phyloP scores from a whole-genome alignment of 1,139 yeast genomes.

The Geotrichum reessii region DNA sequence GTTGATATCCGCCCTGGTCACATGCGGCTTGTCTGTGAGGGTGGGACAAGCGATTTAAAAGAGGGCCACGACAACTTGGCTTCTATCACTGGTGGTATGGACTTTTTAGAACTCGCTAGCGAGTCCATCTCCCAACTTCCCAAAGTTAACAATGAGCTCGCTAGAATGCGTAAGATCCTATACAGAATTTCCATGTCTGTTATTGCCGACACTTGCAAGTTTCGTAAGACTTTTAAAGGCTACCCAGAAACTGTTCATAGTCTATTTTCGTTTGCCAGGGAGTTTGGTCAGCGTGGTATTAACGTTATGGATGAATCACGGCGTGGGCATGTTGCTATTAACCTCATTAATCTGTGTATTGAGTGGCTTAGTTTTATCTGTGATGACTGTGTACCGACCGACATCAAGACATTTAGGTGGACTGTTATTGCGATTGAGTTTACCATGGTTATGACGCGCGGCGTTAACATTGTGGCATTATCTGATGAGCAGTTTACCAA shows the following conservation, averaged over 20 bases:
- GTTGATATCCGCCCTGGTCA: conserved; percentile 58
- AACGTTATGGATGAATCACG: conserved; percentile 58
- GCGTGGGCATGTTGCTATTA: conserved; percentile 64
- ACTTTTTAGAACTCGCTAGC: conserved; percentile 45
- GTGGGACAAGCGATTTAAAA: conserved; percentile 47
- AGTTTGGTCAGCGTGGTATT: conserved; percentile 70
- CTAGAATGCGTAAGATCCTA: conserved; percentile 59
- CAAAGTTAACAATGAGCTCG: conserved; percentile 68
- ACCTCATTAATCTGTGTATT: conserved; percentile 67
- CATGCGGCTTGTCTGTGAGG: conserved; percentile 62
- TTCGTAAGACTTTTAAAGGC: conserved; percentile 41
- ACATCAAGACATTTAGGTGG: conserved; percentile 87
- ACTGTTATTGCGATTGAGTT: conserved; percentile 92
- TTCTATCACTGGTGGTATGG: conserved; percentile 28
- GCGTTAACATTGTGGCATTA: conserved; percentile 78
- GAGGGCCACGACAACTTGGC: conserved; percentile 41
- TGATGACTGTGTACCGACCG: conserved; percentile 92
- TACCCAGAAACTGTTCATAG: conserved; percentile 71
- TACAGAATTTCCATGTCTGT: conserved; percentile 65
- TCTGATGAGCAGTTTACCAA: conserved; percentile 69
- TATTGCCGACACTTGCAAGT: conserved; percentile 55
- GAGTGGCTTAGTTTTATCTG: conserved; percentile 92
- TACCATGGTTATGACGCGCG: conserved; percentile 92
- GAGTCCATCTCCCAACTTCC: conserved; percentile 69
- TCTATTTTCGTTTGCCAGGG: conserved; percentile 74